Base-by-base conservation (phyloP, 139 green algal genomes). In the Volvox reticuliferus region DNA sequence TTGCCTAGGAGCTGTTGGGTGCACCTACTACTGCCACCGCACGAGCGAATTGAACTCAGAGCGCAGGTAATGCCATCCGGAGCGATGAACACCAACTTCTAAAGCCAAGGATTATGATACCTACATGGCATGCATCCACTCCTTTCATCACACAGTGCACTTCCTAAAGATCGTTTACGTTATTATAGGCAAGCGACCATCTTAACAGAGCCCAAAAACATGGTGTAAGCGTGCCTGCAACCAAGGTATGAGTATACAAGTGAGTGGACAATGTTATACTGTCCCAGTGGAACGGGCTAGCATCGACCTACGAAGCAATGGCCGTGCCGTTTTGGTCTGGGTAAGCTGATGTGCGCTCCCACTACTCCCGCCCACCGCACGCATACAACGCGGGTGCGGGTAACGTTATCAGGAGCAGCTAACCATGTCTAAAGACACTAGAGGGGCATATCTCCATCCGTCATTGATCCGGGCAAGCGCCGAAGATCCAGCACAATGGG, bases 241-340 rank as follows among this genome's bases (percentile, higher is more conserved):
- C 44, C 44, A 55, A 55, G 44, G 5, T 55, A 55, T 55, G 44
- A 55, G 44, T 14, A 55, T 14, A 55, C 44, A 9, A 5, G 44
- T 55, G 44, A 5, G 44, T 55, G 44, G 44, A 55, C 44, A 9
- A 55, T 55, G 44, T 55, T 55, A 55, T 55, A 55, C 80, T 88
- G 82, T 88, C 82, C 82, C 82, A 88, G 82, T 79, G 82, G 21
- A 88, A 88, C 82, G 65, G 82, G 65, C 82, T 88, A 87, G 81
- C 81, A 32, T 24, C 81, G 61, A 33, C 81, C 61, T 16, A 87
- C 61, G 81, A 5, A 44, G 18, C 18, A 55, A 13, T 55, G n/a
- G n/a, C 81, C 81, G 61, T 76, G 81, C 61, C 61, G 81, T 87
- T 87, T 76, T 87, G 81, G 61, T 87, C 61, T 76, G 81, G 61